Base-by-base conservation (phyloP, 2,329 filamentous ascomycete species). In the Chalaropsis thielavioides region DNA sequence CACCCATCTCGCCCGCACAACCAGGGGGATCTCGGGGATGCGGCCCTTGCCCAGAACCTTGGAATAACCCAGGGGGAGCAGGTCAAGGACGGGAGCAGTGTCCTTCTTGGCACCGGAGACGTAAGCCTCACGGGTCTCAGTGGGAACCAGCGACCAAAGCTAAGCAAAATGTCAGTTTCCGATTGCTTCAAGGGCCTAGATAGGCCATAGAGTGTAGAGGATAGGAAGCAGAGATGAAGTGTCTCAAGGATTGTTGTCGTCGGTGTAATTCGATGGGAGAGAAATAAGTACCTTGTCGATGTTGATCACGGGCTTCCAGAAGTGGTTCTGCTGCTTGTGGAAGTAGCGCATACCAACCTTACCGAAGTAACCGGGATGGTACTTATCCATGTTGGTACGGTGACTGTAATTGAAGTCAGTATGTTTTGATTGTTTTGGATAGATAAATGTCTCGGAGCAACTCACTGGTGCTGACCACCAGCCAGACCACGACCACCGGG, bases 291-390 rank as follows among this genome's bases (percentile, higher is more conserved):
- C 89, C 89, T 97, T 99, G 81, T 97, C 94, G 73, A 99, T 83
- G 85, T 99, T 99, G 87, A 99, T 88, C 73, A 90, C 85, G 71
- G 94, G 94, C 83, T 96, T 96, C 94, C 92, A 99, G 85, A 92
- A 91, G 77, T 95, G 88, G 84, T 92, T 92, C 75, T 86, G 84
- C 76, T 90, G 87, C 81, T 94, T 92, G 85, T 97, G 92, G 89
- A 96, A 96, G 82, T 92, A 87, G 76, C 89, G 83, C 89, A 92
- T 92, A 81, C 89, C 88, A 73, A 92, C 89, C 83, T 96, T 96
- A 81, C 90, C 90, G 81, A 96, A 97, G 89, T 97, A 97, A 90
- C 94, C 94, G 69, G 92, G 91, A 77, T 95, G 90, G 87, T 92
- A 91, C 81, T 92, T 85, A 74, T 69, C 67, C 51, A 67, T 63